These are phyloP conservation scores for Aspergillus wentii DNA, from an alignment of 495 filamentous ascomycete genomes.

Conservation along the genomic window DNA sequence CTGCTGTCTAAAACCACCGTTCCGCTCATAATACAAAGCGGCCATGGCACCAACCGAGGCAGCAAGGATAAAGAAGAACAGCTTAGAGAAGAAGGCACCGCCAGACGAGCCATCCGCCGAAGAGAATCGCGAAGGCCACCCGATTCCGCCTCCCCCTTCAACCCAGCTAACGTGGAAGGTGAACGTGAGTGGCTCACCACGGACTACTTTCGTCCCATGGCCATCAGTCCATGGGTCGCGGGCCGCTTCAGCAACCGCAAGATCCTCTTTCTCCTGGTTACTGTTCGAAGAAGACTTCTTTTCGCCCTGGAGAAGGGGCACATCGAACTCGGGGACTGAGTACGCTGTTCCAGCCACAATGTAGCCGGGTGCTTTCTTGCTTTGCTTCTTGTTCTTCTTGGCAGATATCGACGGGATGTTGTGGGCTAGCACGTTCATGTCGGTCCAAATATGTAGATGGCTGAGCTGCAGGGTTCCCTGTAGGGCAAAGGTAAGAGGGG, in stretches of 20 bases:
- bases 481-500: conserved; percentile 74
- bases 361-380: conserved; percentile 51
- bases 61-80: conserved; percentile 40
- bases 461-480: conserved; percentile 82
- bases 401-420: conserved; percentile 44
- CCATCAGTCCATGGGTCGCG: conserved; percentile 42
- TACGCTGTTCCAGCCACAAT: conserved; percentile 86
- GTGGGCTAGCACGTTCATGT: conserved; percentile 83
- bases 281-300: conserved; percentile 21
- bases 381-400: conserved; percentile 13
- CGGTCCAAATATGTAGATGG: conserved; percentile 86
- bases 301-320: conserved; percentile 6
- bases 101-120: conserved; percentile 25
- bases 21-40: conserved; percentile 42
- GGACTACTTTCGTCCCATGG: conserved; percentile 62
- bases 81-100: conserved; percentile 25
- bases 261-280: conserved; percentile 29
- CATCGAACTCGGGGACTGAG: conserved; percentile 65
- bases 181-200: conserved; percentile 80
- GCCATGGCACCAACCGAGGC: conserved; percentile 41
- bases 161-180: conserved; percentile 84
- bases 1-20: conserved; percentile 27
- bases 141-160: conserved; percentile 54
- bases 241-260: conserved; percentile 33
- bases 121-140: conserved; percentile 38